Evolutionary conservation across 129 eudicot genomes (phyloP), one percentile per base, ranked within the genome.

Genomic region (Apium graveolens): DNA sequence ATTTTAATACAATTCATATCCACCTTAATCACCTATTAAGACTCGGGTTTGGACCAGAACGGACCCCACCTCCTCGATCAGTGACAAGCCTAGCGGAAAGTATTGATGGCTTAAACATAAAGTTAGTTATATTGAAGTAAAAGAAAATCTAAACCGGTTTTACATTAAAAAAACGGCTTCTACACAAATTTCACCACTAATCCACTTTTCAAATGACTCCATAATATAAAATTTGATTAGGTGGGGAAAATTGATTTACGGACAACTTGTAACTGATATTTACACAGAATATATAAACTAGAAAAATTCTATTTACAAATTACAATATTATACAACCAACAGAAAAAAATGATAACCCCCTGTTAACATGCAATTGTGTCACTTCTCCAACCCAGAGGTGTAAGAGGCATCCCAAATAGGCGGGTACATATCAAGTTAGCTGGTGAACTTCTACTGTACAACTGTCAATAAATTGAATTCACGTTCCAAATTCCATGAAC

Each of bases 391-490:
- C 14, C 31, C 14, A n/a, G 62, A 6, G 10, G 14, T 24, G n/a
- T n/a, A n/a, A 24, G 66, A 57, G 31, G 63, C 31, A n/a, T 57
- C 66, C 14, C 66, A 57, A 57, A 57, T 18, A 48, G 21, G 21
- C 7, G 20, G 51, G 14, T 46, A 46, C 51, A 46, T 46, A 16
- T 4, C 55, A 48, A 48, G 27, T n/a, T 10, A 57, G 66, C 32
- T n/a, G 72, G 41, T 66, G 72, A 14, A 32, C 26, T 46, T 73
- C 73, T 87, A 88, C 5, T 76, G 27, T 21, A 84, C 78, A 4
- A 82, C 93, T 65, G 97, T 90, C 70, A 91, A 39, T n/a, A 93
- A 90, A 86, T 88, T 95, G 29, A 86, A 90, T 81, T 90, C 96
- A 27, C 90, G 96, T 65, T 90, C 96, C 84, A 91, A 73, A 12